Base-by-base conservation (phyloP, 2,329 filamentous ascomycete genomes). In the Fusarium annulatum region DNA sequence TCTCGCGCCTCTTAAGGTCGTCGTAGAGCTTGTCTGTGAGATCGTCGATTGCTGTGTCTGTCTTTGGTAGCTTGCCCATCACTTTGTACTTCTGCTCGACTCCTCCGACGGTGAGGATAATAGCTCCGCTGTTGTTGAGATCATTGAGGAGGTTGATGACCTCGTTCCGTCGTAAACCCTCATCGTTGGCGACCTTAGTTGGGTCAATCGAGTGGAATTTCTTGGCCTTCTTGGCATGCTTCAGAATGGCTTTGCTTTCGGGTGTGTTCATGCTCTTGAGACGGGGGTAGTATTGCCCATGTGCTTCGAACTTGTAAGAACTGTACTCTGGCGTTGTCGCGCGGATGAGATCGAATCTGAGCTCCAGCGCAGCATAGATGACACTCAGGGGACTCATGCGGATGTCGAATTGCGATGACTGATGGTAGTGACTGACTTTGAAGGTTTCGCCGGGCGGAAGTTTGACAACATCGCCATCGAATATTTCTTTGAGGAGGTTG, bases 341-440 rank as follows among this genome's bases (percentile, higher is more conserved):
- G 28, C 90, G 85, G 36, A 92, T 83, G 0, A 91, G 81, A 1
- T 82, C 82, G 67, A 89, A 90, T 6, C 85, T 86, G 9, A 92
- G 82, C 75, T 92, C 90, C 3, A 92, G 81, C n/a, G 88, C 85
- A 0, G 89, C 88, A 58, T 90, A 89, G 21, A 91, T 85, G 57
- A 88, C 86, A 43, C 81, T 81, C 10, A 91, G 80, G 0, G 86
- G 83, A 6, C 80, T 87, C 3, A 80, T 68, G 26, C 86, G 85
- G 62, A 92, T 88, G 72, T 92, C 90, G 63, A 85, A 87, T 0
- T 86, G 82, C 30, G 80, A 84, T 5, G 82, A 81, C 49, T 90
- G 86, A 0, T 81, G 73, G 16, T 83, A 80, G 18, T 86, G 82
- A 39, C 82, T 86, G 7, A 84, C 79, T 62, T 86, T 86, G 71